Percentiles rank a stretch among this genome's conserved stretches.
These are phyloP conservation scores for Cercophora sp. DNA, from an alignment of 495 filamentous ascomycete species.

Conservation along the genomic window DNA sequence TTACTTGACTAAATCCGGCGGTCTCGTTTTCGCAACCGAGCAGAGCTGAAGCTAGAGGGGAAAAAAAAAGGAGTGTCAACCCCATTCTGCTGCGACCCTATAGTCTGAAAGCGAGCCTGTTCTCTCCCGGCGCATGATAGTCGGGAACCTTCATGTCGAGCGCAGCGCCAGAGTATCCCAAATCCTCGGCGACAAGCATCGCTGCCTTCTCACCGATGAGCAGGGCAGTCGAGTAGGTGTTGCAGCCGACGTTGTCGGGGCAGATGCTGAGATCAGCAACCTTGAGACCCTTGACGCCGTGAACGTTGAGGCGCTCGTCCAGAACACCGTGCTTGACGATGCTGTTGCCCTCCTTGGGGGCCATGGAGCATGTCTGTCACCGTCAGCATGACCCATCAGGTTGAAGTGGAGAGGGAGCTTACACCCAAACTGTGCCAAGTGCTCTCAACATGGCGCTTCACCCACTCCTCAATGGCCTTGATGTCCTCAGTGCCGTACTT, in stretches of 20 bases:
- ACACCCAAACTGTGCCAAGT: slow-evolving; percentile 76
- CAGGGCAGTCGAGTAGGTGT: slow-evolving; percentile 71
- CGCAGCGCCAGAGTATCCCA: slow-evolving; percentile 69
- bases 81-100: too few species aligned
- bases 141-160: slow-evolving; percentile 71
- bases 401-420: too few species aligned
- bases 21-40: too few species aligned
- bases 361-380: slow-evolving; percentile 73
- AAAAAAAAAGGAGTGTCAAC: too few species aligned
- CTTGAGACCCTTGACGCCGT: slow-evolving; percentile 77
- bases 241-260: slow-evolving; percentile 79
- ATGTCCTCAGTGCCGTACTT: slow-evolving; percentile 67
- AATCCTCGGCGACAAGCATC: slow-evolving; percentile 65
- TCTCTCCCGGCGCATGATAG: slow-evolving; percentile 57
- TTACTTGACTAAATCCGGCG: too few species aligned
- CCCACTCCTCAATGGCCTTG: slow-evolving; percentile 70
- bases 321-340: slow-evolving; percentile 79
- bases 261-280: slow-evolving; percentile 77
- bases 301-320: slow-evolving; percentile 75
- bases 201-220: slow-evolving; percentile 83
- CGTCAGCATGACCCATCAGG: too few species aligned
- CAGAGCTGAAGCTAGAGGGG: too few species aligned
- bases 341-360: slow-evolving; percentile 70
- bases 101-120: slow-evolving; percentile 27
- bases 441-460: slow-evolving; percentile 70